A percentile compares a stretch with the other conserved stretches of the same genome.
Conservation (phyloP, 352 stramenopile species). For the Phytophthora agathidicida region DNA sequence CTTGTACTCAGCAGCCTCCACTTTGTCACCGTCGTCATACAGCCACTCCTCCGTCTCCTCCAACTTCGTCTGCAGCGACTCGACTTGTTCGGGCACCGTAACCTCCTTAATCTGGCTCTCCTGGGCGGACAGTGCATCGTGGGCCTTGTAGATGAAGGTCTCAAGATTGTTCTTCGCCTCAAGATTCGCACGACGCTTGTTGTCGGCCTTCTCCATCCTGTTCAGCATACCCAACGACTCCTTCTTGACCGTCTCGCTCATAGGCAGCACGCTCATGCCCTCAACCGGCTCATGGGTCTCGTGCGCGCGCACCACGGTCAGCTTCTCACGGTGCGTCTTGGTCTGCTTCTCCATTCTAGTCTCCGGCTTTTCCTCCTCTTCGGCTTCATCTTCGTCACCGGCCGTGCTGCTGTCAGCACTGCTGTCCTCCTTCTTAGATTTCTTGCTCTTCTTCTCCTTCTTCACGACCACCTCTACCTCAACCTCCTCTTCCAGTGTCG, state of each 20-base stretch:
- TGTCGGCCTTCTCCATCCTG: slow-evolving; percentile 78
- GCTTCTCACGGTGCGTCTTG: slow-evolving; percentile 79
- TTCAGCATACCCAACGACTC: slow-evolving; percentile 69
- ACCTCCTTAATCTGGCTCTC: slow-evolving; percentile 85
- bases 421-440: slow-evolving; percentile 50
- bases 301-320: slow-evolving; percentile 62
- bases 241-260: slow-evolving; percentile 67
- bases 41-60: slow-evolving; percentile 93
- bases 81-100: slow-evolving; percentile 86
- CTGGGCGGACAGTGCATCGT: slow-evolving; percentile 82
- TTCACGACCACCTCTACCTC: slow-evolving; percentile 72
- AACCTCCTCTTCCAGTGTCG: slow-evolving; percentile 87
- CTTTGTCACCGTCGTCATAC: slow-evolving; percentile 92
- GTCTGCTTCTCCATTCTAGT: slow-evolving; percentile 89
- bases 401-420: slow-evolving; percentile 34
- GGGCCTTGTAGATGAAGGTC: slow-evolving; percentile 93
- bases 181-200: slow-evolving; percentile 65
- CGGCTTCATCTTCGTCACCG: slow-evolving; percentile 47
- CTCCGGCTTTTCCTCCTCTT: slow-evolving; percentile 44
- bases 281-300: slow-evolving; percentile 38
- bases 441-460: slow-evolving; percentile 64
- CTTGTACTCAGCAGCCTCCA: slow-evolving; percentile 85
- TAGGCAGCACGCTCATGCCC: slow-evolving; percentile 63
- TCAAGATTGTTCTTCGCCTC: slow-evolving; percentile 93
- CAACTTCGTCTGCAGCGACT: slow-evolving; percentile 72